phyloP scores from a whole-genome alignment of 78 protist genomes.

The Cavenderia fasciculata region DNA sequence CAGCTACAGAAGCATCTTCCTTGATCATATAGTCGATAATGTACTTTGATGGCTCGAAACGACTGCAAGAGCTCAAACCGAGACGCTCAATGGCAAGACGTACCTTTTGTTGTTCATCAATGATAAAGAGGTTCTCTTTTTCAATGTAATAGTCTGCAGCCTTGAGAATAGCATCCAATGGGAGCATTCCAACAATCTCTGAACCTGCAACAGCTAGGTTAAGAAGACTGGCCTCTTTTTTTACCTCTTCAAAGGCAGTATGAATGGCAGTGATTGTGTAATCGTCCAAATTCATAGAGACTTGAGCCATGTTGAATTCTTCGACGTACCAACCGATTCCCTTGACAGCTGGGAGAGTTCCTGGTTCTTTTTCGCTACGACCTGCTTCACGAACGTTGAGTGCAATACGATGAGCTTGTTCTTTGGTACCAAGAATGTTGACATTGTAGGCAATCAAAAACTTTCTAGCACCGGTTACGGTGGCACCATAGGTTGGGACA shows the following conservation, averaged over 20 bases:
- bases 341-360: slow-evolving; percentile 51
- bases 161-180: slow-evolving; percentile 70
- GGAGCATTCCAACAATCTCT: slow-evolving; percentile 83
- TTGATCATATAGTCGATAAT: slow-evolving; percentile 80
- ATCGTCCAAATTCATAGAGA: slow-evolving; percentile 76
- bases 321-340: slow-evolving; percentile 85
- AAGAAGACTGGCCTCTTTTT: slow-evolving; percentile 70
- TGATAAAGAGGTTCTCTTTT: slow-evolving; percentile 57
- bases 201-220: slow-evolving; percentile 78
- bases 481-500: slow-evolving; percentile 67
- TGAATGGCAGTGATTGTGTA: slow-evolving; percentile 51
- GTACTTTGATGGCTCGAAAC: slow-evolving; percentile 68
- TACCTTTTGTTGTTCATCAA: slow-evolving; percentile 68
- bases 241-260: slow-evolving; percentile 63
- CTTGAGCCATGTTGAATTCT: slow-evolving; percentile 80
- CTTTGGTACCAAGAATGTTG: slow-evolving; percentile 78
- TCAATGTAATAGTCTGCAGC: slow-evolving; percentile 74
- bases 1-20: neutral
- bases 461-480: slow-evolving; percentile 74
- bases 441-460: slow-evolving; percentile 81
- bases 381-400: slow-evolving; percentile 80
- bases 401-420: slow-evolving; percentile 84
- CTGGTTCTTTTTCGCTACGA: slow-evolving; percentile 59
- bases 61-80: slow-evolving; percentile 61
- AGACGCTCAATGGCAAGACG: slow-evolving; percentile 77